Percentiles rank a stretch among this genome's conserved stretches.
Evolutionary conservation across 345 rosid genomes (phyloP).

Genomic region (Turnera subulata): DNA sequence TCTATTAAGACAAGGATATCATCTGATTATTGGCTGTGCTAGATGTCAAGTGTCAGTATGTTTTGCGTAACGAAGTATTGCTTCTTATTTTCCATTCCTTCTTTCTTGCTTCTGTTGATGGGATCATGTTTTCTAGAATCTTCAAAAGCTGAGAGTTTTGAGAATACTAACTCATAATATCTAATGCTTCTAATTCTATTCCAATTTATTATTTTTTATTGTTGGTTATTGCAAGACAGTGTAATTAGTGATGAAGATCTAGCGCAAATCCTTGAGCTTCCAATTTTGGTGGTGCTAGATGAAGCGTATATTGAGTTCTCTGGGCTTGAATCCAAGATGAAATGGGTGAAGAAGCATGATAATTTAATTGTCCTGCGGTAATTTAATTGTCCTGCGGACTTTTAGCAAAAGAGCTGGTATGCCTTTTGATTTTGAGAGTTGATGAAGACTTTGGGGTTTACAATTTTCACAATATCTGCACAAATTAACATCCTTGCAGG

Average conservation of each 20-base stretch:
- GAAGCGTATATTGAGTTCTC: slow-evolving; percentile 96
- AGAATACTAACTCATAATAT: neutral
- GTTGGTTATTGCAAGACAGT: slow-evolving; percentile 33
- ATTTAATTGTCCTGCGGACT: slow-evolving; percentile 89
- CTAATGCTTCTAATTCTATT: neutral
- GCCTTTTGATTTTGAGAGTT: neutral
- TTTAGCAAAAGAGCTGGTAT: slow-evolving; percentile 98
- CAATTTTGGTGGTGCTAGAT: slow-evolving; percentile 84
- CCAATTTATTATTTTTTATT: slow-evolving; percentile 12
- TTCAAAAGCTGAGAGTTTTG: neutral
- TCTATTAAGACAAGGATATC: too few relatives aligned
- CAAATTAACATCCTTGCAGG: slow-evolving; percentile 39
- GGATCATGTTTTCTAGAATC: too few relatives aligned
- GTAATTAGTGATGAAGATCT: slow-evolving; percentile 72
- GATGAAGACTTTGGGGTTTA: too few relatives aligned
- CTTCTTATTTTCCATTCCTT: too few relatives aligned
- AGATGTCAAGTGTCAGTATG: too few relatives aligned
- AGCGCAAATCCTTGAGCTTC: slow-evolving; percentile 69
- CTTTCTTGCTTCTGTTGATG: too few relatives aligned
- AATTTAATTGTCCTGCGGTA: too few relatives aligned
- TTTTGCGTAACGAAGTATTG: too few relatives aligned
- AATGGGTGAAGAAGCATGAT: slow-evolving; percentile 91
- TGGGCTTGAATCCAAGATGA: slow-evolving; percentile 74
- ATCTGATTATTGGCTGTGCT: too few relatives aligned
- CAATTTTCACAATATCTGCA: too few relatives aligned